Percentiles rank a stretch among this genome's conserved stretches.
These are phyloP conservation scores for Malus sylvestris DNA, from an alignment of 306 rosid species.

Conservation along the genomic window DNA sequence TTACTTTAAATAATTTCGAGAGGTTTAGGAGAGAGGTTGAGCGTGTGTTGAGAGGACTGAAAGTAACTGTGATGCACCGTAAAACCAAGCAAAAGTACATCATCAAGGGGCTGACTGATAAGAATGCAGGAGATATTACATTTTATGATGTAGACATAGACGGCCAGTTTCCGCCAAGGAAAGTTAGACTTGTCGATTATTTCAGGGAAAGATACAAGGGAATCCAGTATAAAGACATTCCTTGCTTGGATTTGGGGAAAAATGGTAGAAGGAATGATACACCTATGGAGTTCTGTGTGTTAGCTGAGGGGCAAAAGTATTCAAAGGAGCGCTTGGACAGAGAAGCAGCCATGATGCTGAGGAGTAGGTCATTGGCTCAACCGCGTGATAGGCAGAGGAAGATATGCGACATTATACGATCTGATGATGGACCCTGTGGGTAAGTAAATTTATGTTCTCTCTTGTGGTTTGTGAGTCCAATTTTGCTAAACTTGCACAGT, in stretches of 20 bases:
- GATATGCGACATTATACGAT: constrained; percentile 42
- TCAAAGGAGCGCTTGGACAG: constrained; percentile 44
- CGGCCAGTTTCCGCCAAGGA: constrained; percentile 27
- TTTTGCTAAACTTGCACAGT: background rate
- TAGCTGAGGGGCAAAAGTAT: constrained; percentile 64
- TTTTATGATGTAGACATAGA: constrained; percentile 30
- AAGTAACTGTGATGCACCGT: constrained; percentile 66
- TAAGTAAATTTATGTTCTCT: constrained; percentile 14
- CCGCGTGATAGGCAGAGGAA: constrained; percentile 33
- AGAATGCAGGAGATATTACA: constrained; percentile 30
- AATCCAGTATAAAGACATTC: constrained; percentile 44
- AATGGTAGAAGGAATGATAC: constrained; percentile 39
- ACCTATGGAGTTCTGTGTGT: constrained; percentile 70
- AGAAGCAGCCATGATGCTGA: constrained; percentile 32
- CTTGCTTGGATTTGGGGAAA: constrained; percentile 69
- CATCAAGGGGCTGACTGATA: constrained; percentile 32
- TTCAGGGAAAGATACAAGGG: constrained; percentile 46
- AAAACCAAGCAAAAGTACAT: constrained; percentile 40
- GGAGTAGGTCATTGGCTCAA: constrained; percentile 30
- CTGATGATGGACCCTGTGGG: constrained; percentile 72
- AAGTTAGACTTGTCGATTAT: constrained; percentile 37
- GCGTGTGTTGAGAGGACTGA: constrained; percentile 35
- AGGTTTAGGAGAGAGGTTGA: constrained; percentile 28
- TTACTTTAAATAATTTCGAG: constrained; percentile 28
- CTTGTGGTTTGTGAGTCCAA: background rate